These are phyloP conservation scores for Volvox reticuliferus DNA, from an alignment of 139 green algal genomes.

Conservation along the genomic window DNA sequence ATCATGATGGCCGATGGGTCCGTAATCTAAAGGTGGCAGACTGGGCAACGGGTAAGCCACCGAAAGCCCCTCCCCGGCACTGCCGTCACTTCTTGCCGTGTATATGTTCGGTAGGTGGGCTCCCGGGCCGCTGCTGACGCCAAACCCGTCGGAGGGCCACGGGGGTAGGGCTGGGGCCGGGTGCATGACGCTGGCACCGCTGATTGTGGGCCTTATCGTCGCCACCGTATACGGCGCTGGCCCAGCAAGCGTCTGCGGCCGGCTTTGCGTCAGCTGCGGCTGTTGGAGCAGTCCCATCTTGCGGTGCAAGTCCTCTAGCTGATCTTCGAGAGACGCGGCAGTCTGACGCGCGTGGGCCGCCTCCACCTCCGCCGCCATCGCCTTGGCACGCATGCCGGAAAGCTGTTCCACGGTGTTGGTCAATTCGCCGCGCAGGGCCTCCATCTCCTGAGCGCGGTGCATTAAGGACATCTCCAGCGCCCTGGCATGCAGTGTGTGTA, in stretches of 20 bases:
- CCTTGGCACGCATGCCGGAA: neutral
- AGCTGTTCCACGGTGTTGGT: neutral
- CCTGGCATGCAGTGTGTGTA: neutral
- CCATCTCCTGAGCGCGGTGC: neutral
- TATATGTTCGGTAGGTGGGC: neutral
- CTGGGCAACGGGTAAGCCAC: neutral
- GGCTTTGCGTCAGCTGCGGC: neutral
- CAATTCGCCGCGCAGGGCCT: neutral
- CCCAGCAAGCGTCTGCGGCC: neutral
- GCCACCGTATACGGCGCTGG: neutral
- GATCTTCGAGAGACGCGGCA: neutral
- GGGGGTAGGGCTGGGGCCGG: neutral
- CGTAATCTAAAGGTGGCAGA: neutral
- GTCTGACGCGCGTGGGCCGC: slow-evolving; percentile 5
- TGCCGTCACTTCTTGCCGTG: slow-evolving; percentile 1
- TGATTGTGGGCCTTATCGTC: neutral
- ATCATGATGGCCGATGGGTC: neutral
- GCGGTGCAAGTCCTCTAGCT: slow-evolving; percentile 6
- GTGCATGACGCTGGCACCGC: neutral
- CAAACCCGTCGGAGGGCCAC: too few relatives aligned
- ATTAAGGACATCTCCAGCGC: slow-evolving; percentile 24
- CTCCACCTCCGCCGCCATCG: slow-evolving; percentile 15
- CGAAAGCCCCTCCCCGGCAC: neutral
- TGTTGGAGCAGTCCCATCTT: neutral
- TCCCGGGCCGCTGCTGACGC: too few relatives aligned